These are phyloP conservation scores for Yarrowia osloensis DNA, from an alignment of 805 yeast genomes.

Conservation along the genomic window DNA sequence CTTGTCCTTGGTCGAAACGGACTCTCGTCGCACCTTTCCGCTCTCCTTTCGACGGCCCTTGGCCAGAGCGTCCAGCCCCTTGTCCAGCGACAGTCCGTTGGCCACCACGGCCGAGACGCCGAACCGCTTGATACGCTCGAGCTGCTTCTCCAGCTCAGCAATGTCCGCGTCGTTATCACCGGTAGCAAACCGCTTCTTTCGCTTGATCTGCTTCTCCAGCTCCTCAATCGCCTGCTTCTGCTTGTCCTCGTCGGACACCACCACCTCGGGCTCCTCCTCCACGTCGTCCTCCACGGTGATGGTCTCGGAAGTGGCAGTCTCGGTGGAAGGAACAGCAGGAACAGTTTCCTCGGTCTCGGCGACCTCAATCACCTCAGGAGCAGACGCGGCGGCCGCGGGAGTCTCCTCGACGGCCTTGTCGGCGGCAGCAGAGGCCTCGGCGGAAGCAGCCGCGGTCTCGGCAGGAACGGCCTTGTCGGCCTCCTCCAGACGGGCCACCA, in stretches of 20 bases:
- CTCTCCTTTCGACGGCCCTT: background rate
- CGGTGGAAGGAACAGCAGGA: background rate
- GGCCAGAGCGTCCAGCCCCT: background rate
- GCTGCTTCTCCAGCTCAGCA: conserved; percentile 57
- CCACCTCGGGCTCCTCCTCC: conserved; percentile 37
- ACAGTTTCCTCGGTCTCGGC: conserved; percentile 32
- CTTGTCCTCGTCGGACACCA: conserved; percentile 47
- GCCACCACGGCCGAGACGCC: conserved; percentile 47
- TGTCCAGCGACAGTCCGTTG: background rate
- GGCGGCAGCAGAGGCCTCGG: background rate
- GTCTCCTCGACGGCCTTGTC: background rate
- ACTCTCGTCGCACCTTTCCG: conserved; percentile 8
- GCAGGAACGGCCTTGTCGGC: conserved; percentile 48
- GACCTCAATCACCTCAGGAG: conserved; percentile 31
- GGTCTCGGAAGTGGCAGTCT: conserved; percentile 28
- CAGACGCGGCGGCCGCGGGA: background rate
- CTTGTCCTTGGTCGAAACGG: conserved; percentile 11
- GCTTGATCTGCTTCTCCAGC: conserved; percentile 62
- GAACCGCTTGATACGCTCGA: conserved; percentile 77
- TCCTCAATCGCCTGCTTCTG: conserved; percentile 67
- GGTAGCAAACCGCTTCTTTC: conserved; percentile 79
- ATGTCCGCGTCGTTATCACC: conserved; percentile 47
- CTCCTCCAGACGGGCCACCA: conserved; percentile 63
- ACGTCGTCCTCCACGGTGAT: conserved; percentile 33
- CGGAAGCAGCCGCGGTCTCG: background rate